Conservation (phyloP, 768 basidiomycete species). For the Tricholomella constricta region DNA sequence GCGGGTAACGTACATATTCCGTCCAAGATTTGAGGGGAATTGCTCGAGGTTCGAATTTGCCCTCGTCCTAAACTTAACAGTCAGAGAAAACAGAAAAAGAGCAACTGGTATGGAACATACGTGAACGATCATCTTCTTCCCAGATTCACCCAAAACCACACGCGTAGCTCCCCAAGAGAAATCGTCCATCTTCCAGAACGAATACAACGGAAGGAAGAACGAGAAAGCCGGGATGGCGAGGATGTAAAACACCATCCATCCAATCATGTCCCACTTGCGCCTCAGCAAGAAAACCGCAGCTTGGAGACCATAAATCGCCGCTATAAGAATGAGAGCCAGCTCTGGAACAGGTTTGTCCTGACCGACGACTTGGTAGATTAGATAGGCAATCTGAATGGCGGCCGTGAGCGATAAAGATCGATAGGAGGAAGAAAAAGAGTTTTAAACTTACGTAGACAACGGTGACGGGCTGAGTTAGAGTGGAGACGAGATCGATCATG, state of each 20-base stretch:
- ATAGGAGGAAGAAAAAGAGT: slow-evolving; percentile 16
- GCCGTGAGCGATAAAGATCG: slow-evolving; percentile 12
- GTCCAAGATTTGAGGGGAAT: slow-evolving; percentile 98
- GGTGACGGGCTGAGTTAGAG: slow-evolving; percentile 81
- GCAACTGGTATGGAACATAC: slow-evolving; percentile 46
- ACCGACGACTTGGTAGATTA: slow-evolving; percentile 78
- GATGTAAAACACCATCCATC: slow-evolving; percentile 97
- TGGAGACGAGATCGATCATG: slow-evolving; percentile 93
- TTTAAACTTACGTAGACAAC: slow-evolving; percentile 77
- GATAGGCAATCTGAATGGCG: slow-evolving; percentile 71
- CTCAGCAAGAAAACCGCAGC: slow-evolving; percentile 89
- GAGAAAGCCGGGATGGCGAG: slow-evolving; percentile 92
- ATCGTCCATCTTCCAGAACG: slow-evolving; percentile 98
- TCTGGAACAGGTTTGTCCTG: slow-evolving; percentile 69
- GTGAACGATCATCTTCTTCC: slow-evolving; percentile 95
- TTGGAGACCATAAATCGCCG: slow-evolving; percentile 92
- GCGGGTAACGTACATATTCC: slow-evolving; percentile 68
- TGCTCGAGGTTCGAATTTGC: slow-evolving; percentile 90
- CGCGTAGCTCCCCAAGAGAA: slow-evolving; percentile 96
- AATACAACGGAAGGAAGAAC: slow-evolving; percentile 90
- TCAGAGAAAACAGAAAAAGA: slow-evolving; percentile 1
- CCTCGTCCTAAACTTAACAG: slow-evolving; percentile 72
- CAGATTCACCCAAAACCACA: slow-evolving; percentile 90
- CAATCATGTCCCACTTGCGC: slow-evolving; percentile 98
- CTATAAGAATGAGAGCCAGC: slow-evolving; percentile 90